Evolutionary conservation across 345 rosid species (phyloP).

Genomic region (Citrus australasica): DNA sequence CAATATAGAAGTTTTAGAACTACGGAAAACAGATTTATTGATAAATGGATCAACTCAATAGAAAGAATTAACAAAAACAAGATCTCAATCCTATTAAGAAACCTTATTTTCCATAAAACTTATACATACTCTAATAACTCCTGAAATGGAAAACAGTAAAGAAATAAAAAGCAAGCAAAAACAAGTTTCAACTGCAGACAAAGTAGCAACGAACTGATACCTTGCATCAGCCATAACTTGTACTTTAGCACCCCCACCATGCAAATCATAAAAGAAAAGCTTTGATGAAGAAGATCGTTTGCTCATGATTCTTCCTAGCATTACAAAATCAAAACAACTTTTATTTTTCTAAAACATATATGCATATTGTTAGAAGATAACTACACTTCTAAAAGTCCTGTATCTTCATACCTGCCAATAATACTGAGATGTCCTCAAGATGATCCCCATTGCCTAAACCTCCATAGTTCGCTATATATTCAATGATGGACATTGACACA

Average conservation of each 20-base stretch:
- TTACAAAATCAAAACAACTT: not conserved
- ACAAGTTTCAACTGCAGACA: not conserved
- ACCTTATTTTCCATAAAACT: not conserved
- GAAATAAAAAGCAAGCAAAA: not conserved
- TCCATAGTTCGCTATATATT: slow-evolving; percentile 60
- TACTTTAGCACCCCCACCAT: slow-evolving; percentile 66
- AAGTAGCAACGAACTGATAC: slow-evolving; percentile 27
- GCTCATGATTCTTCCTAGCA: slow-evolving; percentile 86
- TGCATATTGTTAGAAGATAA: not conserved
- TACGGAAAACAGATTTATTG: not conserved
- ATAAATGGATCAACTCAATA: not conserved
- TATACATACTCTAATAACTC: not conserved
- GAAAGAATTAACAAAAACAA: not conserved
- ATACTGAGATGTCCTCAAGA: slow-evolving; percentile 50
- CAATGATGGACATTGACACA: slow-evolving; percentile 52
- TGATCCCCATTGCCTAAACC: slow-evolving; percentile 65
- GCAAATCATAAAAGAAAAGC: slow-evolving; percentile 88
- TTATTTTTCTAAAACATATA: not conserved
- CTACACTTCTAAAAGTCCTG: not conserved
- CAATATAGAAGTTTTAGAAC: not conserved
- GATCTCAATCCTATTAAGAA: not conserved
- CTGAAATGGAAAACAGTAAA: not conserved
- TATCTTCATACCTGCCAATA: slow-evolving; percentile 61
- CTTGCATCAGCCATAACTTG: slow-evolving; percentile 98
- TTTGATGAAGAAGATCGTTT: slow-evolving; percentile 84